phyloP scores from a whole-genome alignment of 148 eudicot genomes.

The Rhododendron griersonianum region DNA sequence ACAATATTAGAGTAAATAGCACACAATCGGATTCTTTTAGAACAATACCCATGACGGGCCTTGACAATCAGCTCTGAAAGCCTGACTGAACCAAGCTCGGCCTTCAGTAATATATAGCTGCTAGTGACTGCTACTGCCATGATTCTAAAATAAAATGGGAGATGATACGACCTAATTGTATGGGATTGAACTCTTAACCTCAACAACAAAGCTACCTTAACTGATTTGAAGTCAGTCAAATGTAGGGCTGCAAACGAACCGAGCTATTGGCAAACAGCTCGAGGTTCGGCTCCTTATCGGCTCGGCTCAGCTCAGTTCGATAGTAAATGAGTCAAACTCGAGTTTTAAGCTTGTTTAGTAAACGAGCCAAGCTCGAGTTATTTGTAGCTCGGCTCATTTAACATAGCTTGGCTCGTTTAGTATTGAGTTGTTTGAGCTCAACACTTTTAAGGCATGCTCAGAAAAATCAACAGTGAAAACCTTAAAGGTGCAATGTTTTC shows the following conservation, averaged over 20 bases:
- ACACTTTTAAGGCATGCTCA: background rate
- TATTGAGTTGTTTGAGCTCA: background rate
- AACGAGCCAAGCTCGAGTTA: background rate
- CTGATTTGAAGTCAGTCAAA: background rate
- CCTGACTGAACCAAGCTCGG: background rate
- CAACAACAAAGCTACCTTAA: background rate
- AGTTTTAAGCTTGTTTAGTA: background rate
- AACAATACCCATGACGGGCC: background rate
- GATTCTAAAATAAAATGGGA: background rate
- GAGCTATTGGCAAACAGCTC: background rate
- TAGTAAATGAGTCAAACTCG: background rate
- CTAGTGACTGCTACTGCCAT: background rate
- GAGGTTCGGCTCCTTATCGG: background rate
- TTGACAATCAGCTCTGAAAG: background rate
- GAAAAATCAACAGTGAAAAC: background rate
- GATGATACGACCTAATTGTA: background rate
- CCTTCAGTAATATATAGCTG: background rate
- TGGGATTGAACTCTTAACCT: background rate
- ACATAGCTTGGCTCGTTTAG: background rate
- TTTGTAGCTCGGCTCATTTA: background rate
- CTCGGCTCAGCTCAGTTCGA: background rate
- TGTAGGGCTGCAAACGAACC: background rate
- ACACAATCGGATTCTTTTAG: background rate
- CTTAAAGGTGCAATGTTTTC: background rate
- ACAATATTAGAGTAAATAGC: background rate